A percentile compares a stretch with the other conserved stretches of the same genome.
These are phyloP conservation scores for Chiua sp. DNA, from an alignment of 1,284 basidiomycete species.

Conservation along the genomic window DNA sequence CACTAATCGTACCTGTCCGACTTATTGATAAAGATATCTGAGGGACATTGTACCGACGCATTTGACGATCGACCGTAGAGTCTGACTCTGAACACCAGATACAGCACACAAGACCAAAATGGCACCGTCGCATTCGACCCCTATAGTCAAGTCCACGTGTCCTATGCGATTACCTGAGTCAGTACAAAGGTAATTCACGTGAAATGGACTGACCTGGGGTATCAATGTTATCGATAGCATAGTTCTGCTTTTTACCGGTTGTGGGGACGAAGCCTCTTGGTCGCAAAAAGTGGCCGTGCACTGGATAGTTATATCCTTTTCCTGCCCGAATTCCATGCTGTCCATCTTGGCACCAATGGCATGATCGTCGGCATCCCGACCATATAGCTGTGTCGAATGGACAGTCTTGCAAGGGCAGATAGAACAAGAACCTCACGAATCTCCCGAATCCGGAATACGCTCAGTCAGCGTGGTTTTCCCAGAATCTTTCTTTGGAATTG, in stretches of 20 bases:
- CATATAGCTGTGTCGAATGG: slow-evolving; percentile 66
- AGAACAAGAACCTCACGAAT: slow-evolving; percentile 88
- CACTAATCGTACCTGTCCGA: slow-evolving; percentile 82
- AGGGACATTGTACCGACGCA: slow-evolving; percentile 96
- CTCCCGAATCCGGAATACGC: slow-evolving; percentile 89
- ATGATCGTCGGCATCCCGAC: slow-evolving; percentile 92
- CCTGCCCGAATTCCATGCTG: slow-evolving; percentile 98
- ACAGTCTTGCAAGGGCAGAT: not conserved
- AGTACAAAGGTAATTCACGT: not conserved
- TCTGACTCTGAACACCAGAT: slow-evolving; percentile 96
- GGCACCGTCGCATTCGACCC: slow-evolving; percentile 98
- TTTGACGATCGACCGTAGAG: slow-evolving; percentile 98
- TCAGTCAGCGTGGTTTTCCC: slow-evolving; percentile 99
- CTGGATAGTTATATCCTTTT: slow-evolving; percentile 99
- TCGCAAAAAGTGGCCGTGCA: slow-evolving; percentile 98
- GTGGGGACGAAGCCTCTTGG: slow-evolving; percentile 81
- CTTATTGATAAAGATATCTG: slow-evolving; percentile 99
- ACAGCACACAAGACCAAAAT: slow-evolving; percentile 97
- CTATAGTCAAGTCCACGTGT: slow-evolving; percentile 99
- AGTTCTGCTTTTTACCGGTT: slow-evolving; percentile 77
- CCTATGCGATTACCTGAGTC: slow-evolving; percentile 48
- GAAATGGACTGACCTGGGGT: slow-evolving; percentile 75
- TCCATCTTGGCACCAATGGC: slow-evolving; percentile 99
- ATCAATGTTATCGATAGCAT: slow-evolving; percentile 98
- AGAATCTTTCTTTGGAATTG: slow-evolving; percentile 84